phyloP scores from a whole-genome alignment of 164 flowering plant genomes.

The Piper betle region DNA sequence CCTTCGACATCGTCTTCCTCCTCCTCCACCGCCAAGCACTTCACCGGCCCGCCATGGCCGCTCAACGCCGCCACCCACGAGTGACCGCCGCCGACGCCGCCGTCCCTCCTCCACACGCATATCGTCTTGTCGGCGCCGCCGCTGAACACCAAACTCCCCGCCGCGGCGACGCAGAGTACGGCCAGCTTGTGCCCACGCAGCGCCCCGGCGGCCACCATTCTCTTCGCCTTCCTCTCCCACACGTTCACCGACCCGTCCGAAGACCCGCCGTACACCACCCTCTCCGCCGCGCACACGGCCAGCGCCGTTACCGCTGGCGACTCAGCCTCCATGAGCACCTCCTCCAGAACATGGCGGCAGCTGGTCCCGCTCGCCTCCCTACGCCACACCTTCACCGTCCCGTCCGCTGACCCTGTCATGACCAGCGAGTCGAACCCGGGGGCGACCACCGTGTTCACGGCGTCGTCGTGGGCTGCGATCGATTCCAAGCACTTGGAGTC shows the following conservation, averaged over 20 bases:
- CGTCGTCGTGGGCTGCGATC: slow-evolving; percentile 67
- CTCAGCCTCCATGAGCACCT: slow-evolving; percentile 53
- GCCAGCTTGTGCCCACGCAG: slow-evolving; percentile 75
- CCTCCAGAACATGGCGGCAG: slow-evolving; percentile 28
- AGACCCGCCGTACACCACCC: slow-evolving; percentile 57
- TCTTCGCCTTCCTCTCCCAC: slow-evolving; percentile 51
- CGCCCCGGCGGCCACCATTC: slow-evolving; percentile 49
- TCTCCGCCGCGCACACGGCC: slow-evolving; percentile 23
- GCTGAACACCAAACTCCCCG: slow-evolving; percentile 52
- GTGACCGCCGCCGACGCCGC: slow-evolving; percentile 20
- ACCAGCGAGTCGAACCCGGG: slow-evolving; percentile 38
- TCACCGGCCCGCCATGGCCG: slow-evolving; percentile 77
- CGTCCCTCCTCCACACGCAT: slow-evolving; percentile 70
- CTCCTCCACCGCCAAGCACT: slow-evolving; percentile 53
- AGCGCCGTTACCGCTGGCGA: slow-evolving; percentile 75
- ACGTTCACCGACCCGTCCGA: slow-evolving; percentile 75
- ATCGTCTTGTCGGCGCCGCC: slow-evolving; percentile 82
- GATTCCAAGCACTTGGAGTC: slow-evolving; percentile 80
- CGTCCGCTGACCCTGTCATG: slow-evolving; percentile 84
- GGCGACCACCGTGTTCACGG: slow-evolving; percentile 62
- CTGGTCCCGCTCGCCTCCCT: slow-evolving; percentile 31
- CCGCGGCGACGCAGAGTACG: slow-evolving; percentile 56
- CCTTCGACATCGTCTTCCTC: slow-evolving; percentile 9
- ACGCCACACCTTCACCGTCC: slow-evolving; percentile 67
- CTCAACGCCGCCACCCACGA: slow-evolving; percentile 53